Evolutionary conservation across 345 rosid genomes (phyloP).

Genomic region (Eucalyptus cloeziana): DNA sequence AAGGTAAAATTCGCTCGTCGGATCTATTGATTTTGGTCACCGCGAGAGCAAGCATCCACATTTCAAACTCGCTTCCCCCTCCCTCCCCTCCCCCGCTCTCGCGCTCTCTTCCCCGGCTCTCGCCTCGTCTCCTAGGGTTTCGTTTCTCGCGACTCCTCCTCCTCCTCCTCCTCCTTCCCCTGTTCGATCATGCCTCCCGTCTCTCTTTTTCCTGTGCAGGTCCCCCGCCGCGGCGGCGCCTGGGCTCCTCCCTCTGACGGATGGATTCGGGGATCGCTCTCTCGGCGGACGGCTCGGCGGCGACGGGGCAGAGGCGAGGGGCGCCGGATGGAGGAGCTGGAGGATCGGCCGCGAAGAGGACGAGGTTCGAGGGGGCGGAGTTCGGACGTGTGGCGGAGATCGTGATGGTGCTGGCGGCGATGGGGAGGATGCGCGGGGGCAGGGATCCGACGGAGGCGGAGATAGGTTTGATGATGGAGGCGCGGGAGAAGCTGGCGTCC

Average conservation of each 20-base stretch:
- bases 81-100: background rate
- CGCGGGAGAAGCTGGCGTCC: constrained; percentile 50
- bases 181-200: background rate
- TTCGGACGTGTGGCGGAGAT: constrained; percentile 72
- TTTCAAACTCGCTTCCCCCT: background rate
- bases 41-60: background rate
- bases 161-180: too few relatives aligned
- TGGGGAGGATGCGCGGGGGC: constrained; percentile 69
- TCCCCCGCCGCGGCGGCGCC: background rate
- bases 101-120: background rate
- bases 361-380: constrained; percentile 3
- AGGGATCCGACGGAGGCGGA: constrained; percentile 54
- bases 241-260: background rate
- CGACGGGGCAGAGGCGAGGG: constrained; percentile 14
- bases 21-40: background rate
- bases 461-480: constrained; percentile 59
- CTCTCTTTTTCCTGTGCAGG: background rate
- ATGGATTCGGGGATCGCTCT: constrained; percentile 15
- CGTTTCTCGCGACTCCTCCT: background rate
- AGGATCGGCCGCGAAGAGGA: constrained; percentile 23
- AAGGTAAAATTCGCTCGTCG: background rate
- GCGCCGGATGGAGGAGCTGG: background rate
- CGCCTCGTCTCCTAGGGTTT: background rate
- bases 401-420: constrained; percentile 64
- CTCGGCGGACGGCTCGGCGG: background rate